Base-by-base conservation (phyloP, 768 basidiomycete genomes). In the Lenzites betulinus region DNA sequence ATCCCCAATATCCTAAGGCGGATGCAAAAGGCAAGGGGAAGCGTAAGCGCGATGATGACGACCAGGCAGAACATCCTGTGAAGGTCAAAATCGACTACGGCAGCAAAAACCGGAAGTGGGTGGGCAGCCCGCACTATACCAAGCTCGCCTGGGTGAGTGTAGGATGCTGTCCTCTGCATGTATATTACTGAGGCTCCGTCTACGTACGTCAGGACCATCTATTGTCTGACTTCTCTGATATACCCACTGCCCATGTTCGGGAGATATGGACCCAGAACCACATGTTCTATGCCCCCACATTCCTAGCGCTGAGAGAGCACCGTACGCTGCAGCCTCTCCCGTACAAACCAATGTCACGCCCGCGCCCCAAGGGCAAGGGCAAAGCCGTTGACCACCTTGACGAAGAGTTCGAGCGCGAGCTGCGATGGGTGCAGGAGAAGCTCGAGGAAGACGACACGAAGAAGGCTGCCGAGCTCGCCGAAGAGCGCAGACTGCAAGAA, bases 251-350 rank as follows among this genome's bases (percentile, higher is more conserved):
- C 0, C 79, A 85, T 66, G 75, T 92, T 39, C 82, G 82, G 23
- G 64, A 68, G n/a, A 71, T 67, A 11, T 75, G 89, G 7, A 38
- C 58, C 2, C 43, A 51, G 0, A 64, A 80, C 54, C 75, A 78
- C 9, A 65, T 64, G 1, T 78, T 90, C 30, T 94, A 91, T 66
- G 89, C 86, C 0, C 89, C 91, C 0, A 79, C 90, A 0, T 82
- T 85, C 68, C 70, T 90, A 28, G 71, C 71, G 15, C 76, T 93
- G 9, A 66, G 66, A 0, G 76, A 78, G 47, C 75, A 81, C 58
- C 72, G 74, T 28, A 67, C 66, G 57, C 71, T 62, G 63, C 67
- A 7, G 41, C 62, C 61, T 0, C 59, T 66, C 0, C 78, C 80
- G 0, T 81, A 80, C 66, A 68, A 65, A 20, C 72, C 60, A 25